Conservation (phyloP, 208 protist genomes). For the Endotrypanum monterogeii region DNA sequence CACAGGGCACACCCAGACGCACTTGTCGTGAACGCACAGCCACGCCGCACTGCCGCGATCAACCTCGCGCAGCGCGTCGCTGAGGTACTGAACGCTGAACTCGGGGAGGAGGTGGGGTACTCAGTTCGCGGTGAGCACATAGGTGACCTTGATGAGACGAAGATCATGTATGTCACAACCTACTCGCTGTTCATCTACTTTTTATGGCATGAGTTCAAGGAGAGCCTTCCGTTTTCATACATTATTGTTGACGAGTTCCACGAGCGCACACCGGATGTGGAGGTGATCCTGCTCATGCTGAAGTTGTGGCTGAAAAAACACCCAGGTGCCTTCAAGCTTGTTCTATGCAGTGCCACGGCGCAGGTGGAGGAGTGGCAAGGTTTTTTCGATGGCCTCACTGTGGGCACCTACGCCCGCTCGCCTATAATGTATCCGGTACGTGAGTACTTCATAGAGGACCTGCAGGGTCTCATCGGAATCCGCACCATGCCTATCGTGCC, state of each 20-base stretch:
- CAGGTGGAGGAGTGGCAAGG: constrained; percentile 75
- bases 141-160: constrained; percentile 69
- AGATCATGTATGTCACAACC: constrained; percentile 87
- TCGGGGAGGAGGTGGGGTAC: constrained; percentile 74
- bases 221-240: constrained; percentile 74
- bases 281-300: constrained; percentile 90
- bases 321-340: constrained; percentile 71
- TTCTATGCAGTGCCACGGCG: constrained; percentile 91
- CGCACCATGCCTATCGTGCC: constrained; percentile 35
- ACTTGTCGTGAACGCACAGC: constrained; percentile 76
- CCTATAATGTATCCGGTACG: constrained; percentile 70
- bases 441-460: constrained; percentile 82
- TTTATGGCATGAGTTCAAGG: constrained; percentile 57
- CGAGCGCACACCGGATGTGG: constrained; percentile 94
- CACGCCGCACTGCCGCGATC: constrained; percentile 80
- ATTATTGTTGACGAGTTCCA: constrained; percentile 95
- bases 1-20: constrained; percentile 40
- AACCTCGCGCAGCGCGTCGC: constrained; percentile 78
- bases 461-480: constrained; percentile 56
- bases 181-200: constrained; percentile 87
- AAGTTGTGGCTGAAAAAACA: constrained; percentile 74
- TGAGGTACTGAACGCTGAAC: constrained; percentile 40
- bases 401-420: constrained; percentile 68
- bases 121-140: constrained; percentile 79
- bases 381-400: constrained; percentile 77